phyloP scores from a whole-genome alignment of 2,329 filamentous ascomycete genomes.

The Cyphellophora europaea region DNA sequence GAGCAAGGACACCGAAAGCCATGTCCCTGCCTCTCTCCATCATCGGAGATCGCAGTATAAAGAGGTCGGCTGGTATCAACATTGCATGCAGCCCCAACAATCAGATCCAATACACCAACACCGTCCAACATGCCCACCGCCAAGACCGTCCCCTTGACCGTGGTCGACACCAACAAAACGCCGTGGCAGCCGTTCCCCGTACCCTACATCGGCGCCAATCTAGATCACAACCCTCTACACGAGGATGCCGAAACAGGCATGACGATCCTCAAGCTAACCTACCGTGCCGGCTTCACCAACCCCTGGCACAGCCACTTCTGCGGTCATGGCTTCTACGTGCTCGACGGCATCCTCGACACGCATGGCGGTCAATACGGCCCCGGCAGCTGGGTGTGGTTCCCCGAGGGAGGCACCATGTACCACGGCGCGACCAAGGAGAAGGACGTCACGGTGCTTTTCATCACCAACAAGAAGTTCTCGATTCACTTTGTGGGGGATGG shows the following conservation, averaged over 20 bases:
- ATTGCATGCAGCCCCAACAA: too few relatives aligned
- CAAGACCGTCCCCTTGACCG: not conserved
- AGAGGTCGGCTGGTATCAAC: too few relatives aligned
- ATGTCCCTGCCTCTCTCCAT: too few relatives aligned
- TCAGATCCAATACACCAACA: too few relatives aligned
- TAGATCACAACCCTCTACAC: not conserved
- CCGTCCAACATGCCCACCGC: not conserved
- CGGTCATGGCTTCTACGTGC: not conserved
- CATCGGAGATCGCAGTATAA: too few relatives aligned
- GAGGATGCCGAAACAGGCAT: not conserved
- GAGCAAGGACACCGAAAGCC: too few relatives aligned
- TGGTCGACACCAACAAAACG: not conserved
- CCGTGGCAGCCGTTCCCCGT: not conserved
- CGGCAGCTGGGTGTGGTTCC: not conserved
- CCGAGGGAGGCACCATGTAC: not conserved
- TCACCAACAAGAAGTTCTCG: conserved; percentile 1
- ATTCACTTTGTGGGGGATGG: not conserved
- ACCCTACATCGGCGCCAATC: not conserved
- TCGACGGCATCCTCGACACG: not conserved
- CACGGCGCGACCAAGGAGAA: not conserved
- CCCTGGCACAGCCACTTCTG: not conserved
- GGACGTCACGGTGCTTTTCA: not conserved
- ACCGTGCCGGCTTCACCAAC: not conserved
- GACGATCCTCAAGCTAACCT: not conserved
- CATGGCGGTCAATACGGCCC: not conserved